Evolutionary conservation across 1,284 basidiomycete species (phyloP), one percentile per base, ranked within the genome.

Genomic region (Tremellales sp.): DNA sequence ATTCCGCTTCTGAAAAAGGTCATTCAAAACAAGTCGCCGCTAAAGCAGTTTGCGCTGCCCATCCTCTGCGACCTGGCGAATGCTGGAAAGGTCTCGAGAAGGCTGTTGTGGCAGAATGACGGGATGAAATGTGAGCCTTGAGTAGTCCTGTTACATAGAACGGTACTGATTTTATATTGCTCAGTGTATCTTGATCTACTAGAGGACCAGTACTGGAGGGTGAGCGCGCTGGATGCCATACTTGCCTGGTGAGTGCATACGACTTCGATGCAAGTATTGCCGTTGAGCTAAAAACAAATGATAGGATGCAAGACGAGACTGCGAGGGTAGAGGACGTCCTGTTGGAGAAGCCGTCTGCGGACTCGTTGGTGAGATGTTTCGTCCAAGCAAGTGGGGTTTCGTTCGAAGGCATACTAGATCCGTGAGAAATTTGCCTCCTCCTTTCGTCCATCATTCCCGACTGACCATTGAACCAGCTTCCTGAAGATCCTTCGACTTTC

Each of bases 21-120:
- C 39, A 88, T 93, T 49, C 80, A 85, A 61, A 86, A 83, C 10
- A 86, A 82, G 51, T 94, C 91, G 14, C 93, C 90, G 0, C 78
- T 97, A 57, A 93, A 91, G 70, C 93, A 97, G 65, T 97, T 97
- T 63, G 94, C 94, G 0, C 76, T 98, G 40, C 94, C 94, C 0
- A 93, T 97, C 56, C 77, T 98, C 7, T 97, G 94, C 71, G 94
- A 97, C 66, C 79, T 97, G 36, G 88, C 90, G 1, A 88, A 87
- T 67, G 89, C 92, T 1, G 89, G 90, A 43, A 95, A 94, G 76
- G 87, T 84, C 43, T 91, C 89, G 61, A 78, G 92, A 27, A 85
- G 83, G 33, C 65, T 92, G 43, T 72, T 95, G 41, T 92, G 90
- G 90, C 87, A 92, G 65, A 83, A 91, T 58, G 82, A 89, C 58